These are phyloP conservation scores for Alternaria angustiovoidea DNA, from an alignment of 2,329 filamentous ascomycete species.

Conservation along the genomic window DNA sequence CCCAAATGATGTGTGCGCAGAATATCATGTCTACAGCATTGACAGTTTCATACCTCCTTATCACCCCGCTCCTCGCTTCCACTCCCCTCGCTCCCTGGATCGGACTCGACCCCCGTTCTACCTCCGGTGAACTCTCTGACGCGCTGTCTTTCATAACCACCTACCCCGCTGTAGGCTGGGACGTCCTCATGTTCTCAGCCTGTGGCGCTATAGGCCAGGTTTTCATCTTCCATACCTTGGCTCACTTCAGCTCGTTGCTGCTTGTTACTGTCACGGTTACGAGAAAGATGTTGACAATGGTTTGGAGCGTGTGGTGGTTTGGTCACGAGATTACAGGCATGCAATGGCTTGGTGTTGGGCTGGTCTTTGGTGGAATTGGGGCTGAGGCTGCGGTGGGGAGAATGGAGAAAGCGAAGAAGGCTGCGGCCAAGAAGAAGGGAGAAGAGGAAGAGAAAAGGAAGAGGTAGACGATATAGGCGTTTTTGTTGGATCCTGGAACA, in stretches of 20 bases:
- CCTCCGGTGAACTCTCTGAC: slow-evolving; percentile 73
- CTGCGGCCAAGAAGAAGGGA: slow-evolving; percentile 62
- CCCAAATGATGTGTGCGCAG: slow-evolving; percentile 99
- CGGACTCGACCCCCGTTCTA: slow-evolving; percentile 45
- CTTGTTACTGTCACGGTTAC: slow-evolving; percentile 97
- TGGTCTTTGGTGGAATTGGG: slow-evolving; percentile 96
- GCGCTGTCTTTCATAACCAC: slow-evolving; percentile 81
- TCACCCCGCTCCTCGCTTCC: slow-evolving; percentile 80
- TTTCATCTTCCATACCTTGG: slow-evolving; percentile 93
- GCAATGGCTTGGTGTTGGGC: slow-evolving; percentile 90
- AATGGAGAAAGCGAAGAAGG: slow-evolving; percentile 84
- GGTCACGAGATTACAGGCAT: slow-evolving; percentile 85
- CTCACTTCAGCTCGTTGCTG: slow-evolving; percentile 87
- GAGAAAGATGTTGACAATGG: slow-evolving; percentile 99
- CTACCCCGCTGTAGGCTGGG: slow-evolving; percentile 82
- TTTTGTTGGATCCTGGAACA: neutral
- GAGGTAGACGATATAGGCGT: neutral
- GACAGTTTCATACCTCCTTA: slow-evolving; percentile 76
- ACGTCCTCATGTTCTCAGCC: slow-evolving; percentile 87
- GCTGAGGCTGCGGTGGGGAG: slow-evolving; percentile 85
- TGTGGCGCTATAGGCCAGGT: slow-evolving; percentile 95
- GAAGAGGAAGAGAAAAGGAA: slow-evolving; percentile 24
- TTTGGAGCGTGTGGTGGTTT: slow-evolving; percentile 92
- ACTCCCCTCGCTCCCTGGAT: slow-evolving; percentile 57
- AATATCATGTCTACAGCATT: slow-evolving; percentile 86